A percentile compares a stretch with the other conserved stretches of the same genome.
phyloP scores from a whole-genome alignment of 768 basidiomycete genomes.

The Heimioporus sp. region DNA sequence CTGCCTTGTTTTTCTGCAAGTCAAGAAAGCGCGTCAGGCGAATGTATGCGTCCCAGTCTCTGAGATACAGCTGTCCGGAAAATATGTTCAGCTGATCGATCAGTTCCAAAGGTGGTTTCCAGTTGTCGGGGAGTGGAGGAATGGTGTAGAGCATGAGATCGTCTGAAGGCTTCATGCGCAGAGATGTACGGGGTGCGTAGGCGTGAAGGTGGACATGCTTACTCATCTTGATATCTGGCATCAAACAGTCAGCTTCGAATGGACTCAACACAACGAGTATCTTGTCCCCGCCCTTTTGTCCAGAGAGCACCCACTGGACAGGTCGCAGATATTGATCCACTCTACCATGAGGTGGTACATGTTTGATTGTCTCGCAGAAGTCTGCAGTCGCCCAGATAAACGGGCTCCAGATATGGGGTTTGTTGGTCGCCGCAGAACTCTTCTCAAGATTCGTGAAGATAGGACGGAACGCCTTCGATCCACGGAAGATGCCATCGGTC shows the following conservation, averaged over 20 bases:
- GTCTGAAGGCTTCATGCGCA: not conserved
- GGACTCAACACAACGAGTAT: constrained; percentile 2
- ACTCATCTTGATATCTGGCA: not conserved
- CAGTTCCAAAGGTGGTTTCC: not conserved
- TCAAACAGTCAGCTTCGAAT: not conserved
- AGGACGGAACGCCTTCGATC: not conserved
- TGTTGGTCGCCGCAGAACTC: not conserved
- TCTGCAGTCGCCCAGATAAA: not conserved
- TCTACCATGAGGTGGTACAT: not conserved
- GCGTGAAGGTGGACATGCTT: constrained; percentile 1
- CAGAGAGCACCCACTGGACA: not conserved
- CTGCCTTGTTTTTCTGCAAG: too few relatives aligned
- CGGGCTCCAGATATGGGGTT: not conserved
- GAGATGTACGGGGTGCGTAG: not conserved
- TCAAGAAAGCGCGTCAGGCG: not conserved
- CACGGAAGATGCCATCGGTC: not conserved
- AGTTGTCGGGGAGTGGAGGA: not conserved
- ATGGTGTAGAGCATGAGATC: not conserved
- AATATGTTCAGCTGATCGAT: constrained; percentile 2
- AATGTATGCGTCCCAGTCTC: not conserved
- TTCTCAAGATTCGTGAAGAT: not conserved
- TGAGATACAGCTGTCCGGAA: not conserved
- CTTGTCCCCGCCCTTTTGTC: not conserved
- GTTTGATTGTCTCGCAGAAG: not conserved
- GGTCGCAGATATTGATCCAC: not conserved